Evolutionary conservation across 805 yeast species (phyloP).

Genomic region (Suhomyces prunicola): DNA sequence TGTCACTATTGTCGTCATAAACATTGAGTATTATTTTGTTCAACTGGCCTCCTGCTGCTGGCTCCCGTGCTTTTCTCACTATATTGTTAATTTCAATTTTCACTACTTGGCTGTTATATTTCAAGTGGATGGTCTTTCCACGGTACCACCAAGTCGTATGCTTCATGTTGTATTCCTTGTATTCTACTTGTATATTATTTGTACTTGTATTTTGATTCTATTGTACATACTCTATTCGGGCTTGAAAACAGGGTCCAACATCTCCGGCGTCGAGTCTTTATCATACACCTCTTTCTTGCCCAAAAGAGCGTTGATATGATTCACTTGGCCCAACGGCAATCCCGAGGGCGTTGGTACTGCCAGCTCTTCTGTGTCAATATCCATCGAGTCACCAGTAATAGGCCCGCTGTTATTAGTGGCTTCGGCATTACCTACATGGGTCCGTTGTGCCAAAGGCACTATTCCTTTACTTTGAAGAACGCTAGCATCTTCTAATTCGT

Average conservation of each 20-base stretch:
- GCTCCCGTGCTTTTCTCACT: not conserved
- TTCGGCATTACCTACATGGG: not conserved
- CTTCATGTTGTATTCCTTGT: not conserved
- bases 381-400: slow-evolving; percentile 3
- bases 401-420: slow-evolving; percentile 5
- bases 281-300: not conserved
- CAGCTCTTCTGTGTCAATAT: not conserved
- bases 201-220: not conserved
- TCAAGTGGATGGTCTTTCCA: no score
- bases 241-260: slow-evolving; percentile 24
- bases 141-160: no score
- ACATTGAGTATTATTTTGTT: not conserved
- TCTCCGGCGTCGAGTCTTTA: slow-evolving; percentile 12
- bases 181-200: not conserved
- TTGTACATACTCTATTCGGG: slow-evolving; percentile 5
- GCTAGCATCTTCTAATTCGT: slow-evolving; percentile 8
- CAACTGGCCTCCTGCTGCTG: not conserved
- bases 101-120: no score
- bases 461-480: slow-evolving; percentile 3
- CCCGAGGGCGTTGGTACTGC: not conserved
- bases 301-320: slow-evolving; percentile 4
- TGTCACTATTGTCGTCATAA: not conserved
- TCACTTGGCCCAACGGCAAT: slow-evolving; percentile 1
- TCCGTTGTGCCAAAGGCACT: not conserved
- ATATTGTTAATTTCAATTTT: no score